A percentile compares a stretch with the other conserved stretches of the same genome.
Evolutionary conservation across 441 rosid species (phyloP).

Genomic region (Eugenia klotzschiana): DNA sequence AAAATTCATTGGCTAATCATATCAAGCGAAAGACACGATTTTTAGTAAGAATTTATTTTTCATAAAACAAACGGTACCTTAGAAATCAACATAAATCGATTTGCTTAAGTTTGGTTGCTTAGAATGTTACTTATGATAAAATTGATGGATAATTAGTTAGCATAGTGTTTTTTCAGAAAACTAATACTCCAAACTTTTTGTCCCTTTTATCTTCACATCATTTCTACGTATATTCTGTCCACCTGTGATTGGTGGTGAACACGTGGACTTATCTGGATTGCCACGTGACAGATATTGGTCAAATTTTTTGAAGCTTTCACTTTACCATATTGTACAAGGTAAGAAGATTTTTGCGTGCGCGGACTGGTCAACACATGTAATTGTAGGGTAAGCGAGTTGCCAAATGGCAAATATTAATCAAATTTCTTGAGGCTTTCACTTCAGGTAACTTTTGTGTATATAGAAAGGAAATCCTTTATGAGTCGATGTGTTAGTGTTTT

Average conservation of each 20-base stretch:
- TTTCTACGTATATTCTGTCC: not conserved
- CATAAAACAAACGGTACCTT: not conserved
- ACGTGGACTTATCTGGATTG: not conserved
- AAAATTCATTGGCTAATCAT: not conserved
- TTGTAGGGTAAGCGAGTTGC: too few relatives aligned
- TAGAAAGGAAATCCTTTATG: too few relatives aligned
- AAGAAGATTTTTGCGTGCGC: too few relatives aligned
- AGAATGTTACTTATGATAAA: not conserved
- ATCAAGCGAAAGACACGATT: fast-evolving
- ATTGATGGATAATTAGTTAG: not conserved
- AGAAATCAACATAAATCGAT: not conserved
- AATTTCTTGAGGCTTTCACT: too few relatives aligned
- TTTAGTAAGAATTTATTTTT: not conserved
- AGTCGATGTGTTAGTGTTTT: too few relatives aligned
- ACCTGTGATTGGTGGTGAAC: not conserved
- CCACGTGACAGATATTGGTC: not conserved
- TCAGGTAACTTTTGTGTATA: too few relatives aligned
- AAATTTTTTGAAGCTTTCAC: not conserved
- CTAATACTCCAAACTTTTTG: not conserved
- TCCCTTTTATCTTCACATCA: not conserved
- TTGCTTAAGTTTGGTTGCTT: not conserved
- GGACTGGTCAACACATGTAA: too few relatives aligned
- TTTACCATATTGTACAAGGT: too few relatives aligned
- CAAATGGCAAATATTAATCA: too few relatives aligned
- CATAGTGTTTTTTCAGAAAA: not conserved